Evolutionary conservation across 2,329 filamentous ascomycete genomes (phyloP).

Genomic region (Tolypocladium amazonense): DNA sequence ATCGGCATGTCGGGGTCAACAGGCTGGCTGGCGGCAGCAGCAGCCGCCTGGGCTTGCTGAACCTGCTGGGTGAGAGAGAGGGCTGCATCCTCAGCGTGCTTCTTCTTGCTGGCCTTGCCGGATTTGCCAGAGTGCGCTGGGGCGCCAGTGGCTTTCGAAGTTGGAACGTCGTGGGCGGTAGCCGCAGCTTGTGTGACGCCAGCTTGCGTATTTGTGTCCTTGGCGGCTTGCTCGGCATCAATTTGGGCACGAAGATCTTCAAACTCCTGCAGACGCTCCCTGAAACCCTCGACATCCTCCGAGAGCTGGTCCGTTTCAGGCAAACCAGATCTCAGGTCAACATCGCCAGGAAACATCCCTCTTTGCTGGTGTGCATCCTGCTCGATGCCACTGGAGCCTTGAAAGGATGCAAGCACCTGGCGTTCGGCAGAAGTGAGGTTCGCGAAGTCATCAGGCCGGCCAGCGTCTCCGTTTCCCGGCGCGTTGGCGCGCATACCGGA

Average conservation of each 20-base stretch:
- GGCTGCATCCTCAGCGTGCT: conserved; percentile 18
- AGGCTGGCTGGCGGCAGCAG: conserved; percentile 33
- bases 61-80: conserved; percentile 77
- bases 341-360: conserved; percentile 24
- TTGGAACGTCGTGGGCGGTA: background rate
- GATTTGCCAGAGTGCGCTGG: background rate
- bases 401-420: conserved; percentile 35
- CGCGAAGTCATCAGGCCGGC: conserved; percentile 65
- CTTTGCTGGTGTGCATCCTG: conserved; percentile 7
- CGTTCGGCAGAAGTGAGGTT: conserved; percentile 47
- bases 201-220: background rate
- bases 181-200: background rate
- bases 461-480: conserved; percentile 34
- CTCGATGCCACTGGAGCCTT: conserved; percentile 4
- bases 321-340: conserved; percentile 32
- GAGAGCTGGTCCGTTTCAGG: conserved; percentile 39
- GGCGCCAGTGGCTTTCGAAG: conserved; percentile 3
- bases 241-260: conserved; percentile 65
- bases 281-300: conserved; percentile 48
- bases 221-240: conserved; percentile 38
- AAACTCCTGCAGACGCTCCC: conserved; percentile 73
- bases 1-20: conserved; percentile 57
- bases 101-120: conserved; percentile 13
- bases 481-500: conserved; percentile 10
- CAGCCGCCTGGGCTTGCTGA: conserved; percentile 56